Percentiles rank a stretch among this genome's conserved stretches.
Evolutionary conservation across 208 protist genomes (phyloP).

Genomic region (Angomonas ambiguus): DNA sequence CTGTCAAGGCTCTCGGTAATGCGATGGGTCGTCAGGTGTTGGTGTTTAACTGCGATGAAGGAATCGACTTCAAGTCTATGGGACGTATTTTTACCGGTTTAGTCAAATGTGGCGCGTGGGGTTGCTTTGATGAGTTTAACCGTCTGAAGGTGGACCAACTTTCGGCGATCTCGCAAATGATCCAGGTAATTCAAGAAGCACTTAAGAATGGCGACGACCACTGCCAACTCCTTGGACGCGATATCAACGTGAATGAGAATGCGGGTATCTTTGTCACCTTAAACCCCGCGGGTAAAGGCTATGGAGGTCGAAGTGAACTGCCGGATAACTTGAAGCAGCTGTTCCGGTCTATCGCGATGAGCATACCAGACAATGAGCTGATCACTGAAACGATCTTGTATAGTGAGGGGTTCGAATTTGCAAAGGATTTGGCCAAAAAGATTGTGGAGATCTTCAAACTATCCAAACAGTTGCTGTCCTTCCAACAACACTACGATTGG

Average conservation of each 20-base stretch:
- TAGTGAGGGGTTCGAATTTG: slow-evolving; percentile 96
- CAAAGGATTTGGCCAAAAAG: slow-evolving; percentile 90
- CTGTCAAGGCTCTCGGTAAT: slow-evolving; percentile 97
- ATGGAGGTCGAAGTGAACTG: slow-evolving; percentile 97
- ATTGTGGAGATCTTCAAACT: slow-evolving; percentile 95
- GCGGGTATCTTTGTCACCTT: slow-evolving; percentile 98
- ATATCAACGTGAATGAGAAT: slow-evolving; percentile 93
- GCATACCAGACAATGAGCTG: slow-evolving; percentile 96
- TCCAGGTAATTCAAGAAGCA: slow-evolving; percentile 97
- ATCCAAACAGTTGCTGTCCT: slow-evolving; percentile 92
- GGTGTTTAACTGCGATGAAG: slow-evolving; percentile 99
- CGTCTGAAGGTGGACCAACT: slow-evolving; percentile 98
- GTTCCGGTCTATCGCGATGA: slow-evolving; percentile 98
- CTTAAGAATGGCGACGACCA: slow-evolving; percentile 88
- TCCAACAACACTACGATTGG: slow-evolving; percentile 99
- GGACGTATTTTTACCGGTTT: slow-evolving; percentile 98
- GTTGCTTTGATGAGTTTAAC: slow-evolving; percentile 99
- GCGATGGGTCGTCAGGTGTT: slow-evolving; percentile 97
- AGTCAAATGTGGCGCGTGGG: slow-evolving; percentile 98
- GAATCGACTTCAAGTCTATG: slow-evolving; percentile 99
- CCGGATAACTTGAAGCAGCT: slow-evolving; percentile 99
- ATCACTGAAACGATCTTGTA: slow-evolving; percentile 98
- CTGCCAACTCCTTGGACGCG: slow-evolving; percentile 89
- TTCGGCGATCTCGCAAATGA: slow-evolving; percentile 98
- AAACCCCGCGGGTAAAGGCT: slow-evolving; percentile 98